These are phyloP conservation scores for Hippophae gyantsensis DNA, from an alignment of 306 rosid genomes.

Conservation along the genomic window DNA sequence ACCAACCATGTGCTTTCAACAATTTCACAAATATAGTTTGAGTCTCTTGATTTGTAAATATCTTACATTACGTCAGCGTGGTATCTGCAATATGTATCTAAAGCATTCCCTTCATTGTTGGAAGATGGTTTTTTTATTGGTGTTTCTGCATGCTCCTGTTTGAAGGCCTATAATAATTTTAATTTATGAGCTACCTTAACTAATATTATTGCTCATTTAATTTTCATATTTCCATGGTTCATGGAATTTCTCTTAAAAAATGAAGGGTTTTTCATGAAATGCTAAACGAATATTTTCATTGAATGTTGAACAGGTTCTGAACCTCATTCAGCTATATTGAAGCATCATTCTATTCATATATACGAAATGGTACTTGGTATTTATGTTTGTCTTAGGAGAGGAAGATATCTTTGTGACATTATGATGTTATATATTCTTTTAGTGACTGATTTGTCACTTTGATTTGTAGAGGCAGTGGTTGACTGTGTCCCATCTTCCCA, in stretches of 20 bases:
- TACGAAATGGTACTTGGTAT: conserved; percentile 52
- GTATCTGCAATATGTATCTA: too few relatives aligned
- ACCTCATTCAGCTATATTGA: conserved; percentile 61
- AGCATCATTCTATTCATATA: conserved; percentile 61
- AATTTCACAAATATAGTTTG: too few relatives aligned
- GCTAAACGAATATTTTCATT: neutral
- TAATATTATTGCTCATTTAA: too few relatives aligned
- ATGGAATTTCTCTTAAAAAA: conserved; percentile 1
- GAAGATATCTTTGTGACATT: neutral
- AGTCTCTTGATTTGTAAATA: too few relatives aligned
- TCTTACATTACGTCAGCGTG: too few relatives aligned
- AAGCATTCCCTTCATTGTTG: too few relatives aligned
- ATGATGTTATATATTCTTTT: neutral
- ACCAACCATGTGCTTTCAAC: too few relatives aligned
- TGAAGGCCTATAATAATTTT: too few relatives aligned
- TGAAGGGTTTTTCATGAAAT: neutral
- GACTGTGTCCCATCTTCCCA: conserved; percentile 36
- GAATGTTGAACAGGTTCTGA: conserved; percentile 58
- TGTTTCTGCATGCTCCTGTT: too few relatives aligned
- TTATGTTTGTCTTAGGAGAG: conserved; percentile 6
- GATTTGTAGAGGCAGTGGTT: conserved; percentile 68
- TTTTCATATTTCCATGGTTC: too few relatives aligned
- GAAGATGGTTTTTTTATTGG: too few relatives aligned
- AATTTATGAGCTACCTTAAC: too few relatives aligned
- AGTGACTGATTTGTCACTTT: neutral